Evolutionary conservation across 1,139 yeast genomes (phyloP).

Genomic region (Yamadazyma friedrichii): DNA sequence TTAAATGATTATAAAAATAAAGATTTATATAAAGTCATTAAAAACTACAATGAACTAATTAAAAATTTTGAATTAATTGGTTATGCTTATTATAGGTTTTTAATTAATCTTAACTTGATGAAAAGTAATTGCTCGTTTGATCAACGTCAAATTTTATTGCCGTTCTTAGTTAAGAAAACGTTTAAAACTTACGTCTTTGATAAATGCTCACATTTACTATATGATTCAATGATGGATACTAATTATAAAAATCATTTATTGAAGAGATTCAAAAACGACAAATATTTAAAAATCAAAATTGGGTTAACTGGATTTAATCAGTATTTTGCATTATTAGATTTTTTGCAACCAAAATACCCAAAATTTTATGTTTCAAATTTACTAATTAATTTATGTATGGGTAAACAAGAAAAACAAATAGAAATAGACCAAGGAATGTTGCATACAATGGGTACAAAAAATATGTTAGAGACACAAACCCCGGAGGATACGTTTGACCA

Average conservation of each 20-base stretch:
- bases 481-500: too few species aligned
- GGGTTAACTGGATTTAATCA: constrained; percentile 14
- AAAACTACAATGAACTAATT: neutral
- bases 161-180: constrained; percentile 7
- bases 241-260: constrained; percentile 3
- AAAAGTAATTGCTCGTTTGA: neutral
- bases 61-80: constrained; percentile 9
- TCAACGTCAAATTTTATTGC: neutral
- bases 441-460: too few species aligned
- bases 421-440: too few species aligned
- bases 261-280: constrained; percentile 6
- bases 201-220: constrained; percentile 3
- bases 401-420: too few species aligned
- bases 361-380: constrained; percentile 1
- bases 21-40: neutral
- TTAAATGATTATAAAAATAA: neutral
- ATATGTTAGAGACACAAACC: too few species aligned
- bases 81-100: constrained; percentile 9
- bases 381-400: constrained; percentile 1
- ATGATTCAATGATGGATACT: neutral
- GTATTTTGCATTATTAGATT: constrained; percentile 8
- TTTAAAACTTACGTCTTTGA: constrained; percentile 11
- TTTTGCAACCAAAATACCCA: constrained; percentile 4
- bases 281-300: constrained; percentile 9
- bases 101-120: neutral